A percentile compares a stretch with the other conserved stretches of the same genome.
Conservation (phyloP, 805 yeast species). For the Kodamaea hsintzibuensis region DNA sequence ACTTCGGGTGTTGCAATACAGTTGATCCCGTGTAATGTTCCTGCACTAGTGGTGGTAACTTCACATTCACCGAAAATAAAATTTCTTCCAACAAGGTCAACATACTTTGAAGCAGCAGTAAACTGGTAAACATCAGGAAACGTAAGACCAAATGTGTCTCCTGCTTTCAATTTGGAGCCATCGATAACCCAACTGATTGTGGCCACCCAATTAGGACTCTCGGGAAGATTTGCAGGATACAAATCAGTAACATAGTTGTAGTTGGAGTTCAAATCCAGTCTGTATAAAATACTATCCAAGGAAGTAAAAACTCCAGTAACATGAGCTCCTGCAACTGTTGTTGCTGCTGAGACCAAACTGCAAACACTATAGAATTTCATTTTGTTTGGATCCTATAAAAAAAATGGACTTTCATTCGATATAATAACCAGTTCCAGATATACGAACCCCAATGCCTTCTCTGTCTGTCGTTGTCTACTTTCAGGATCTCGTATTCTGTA, state of each 20-base stretch:
- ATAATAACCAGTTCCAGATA: too few relatives aligned
- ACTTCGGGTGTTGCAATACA: constrained; percentile 17
- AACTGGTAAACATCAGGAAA: constrained; percentile 20
- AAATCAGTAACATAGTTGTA: background rate
- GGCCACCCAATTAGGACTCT: background rate
- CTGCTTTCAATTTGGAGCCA: constrained; percentile 5
- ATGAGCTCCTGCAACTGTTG: background rate
- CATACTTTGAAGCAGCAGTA: constrained; percentile 8
- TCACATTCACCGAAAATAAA: constrained; percentile 23
- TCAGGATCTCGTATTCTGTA: too few relatives aligned
- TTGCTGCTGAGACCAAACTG: too few relatives aligned
- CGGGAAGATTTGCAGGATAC: background rate
- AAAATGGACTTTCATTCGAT: too few relatives aligned
- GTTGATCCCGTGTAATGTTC: constrained; percentile 3
- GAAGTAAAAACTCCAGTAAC: background rate
- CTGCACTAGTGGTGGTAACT: constrained; percentile 11
- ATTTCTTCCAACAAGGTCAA: constrained; percentile 9
- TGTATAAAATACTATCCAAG: background rate
- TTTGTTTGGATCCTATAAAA: too few relatives aligned
- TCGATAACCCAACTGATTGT: background rate
- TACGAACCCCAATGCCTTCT: too few relatives aligned
- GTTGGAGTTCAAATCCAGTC: background rate
- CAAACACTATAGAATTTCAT: too few relatives aligned
- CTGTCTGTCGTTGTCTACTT: too few relatives aligned
- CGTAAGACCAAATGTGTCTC: constrained; percentile 19